Conservation (phyloP, 371 early-diverging fungal species). For the Capillidium rhysosporum region DNA sequence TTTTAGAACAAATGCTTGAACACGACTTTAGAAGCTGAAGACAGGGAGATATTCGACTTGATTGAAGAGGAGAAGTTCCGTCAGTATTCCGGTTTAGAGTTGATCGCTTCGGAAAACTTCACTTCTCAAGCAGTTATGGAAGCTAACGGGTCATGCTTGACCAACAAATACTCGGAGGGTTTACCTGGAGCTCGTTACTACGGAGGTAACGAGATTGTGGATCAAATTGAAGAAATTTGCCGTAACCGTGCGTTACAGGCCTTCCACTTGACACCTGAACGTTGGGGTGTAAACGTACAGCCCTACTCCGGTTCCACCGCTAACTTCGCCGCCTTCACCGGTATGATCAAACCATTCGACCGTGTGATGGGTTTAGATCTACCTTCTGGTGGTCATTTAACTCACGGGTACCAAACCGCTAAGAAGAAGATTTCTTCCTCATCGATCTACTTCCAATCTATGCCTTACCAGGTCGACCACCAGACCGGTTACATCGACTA, state of each 20-base stretch:
- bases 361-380: slow-evolving; percentile 97
- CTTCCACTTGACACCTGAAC: slow-evolving; percentile 65
- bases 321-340: slow-evolving; percentile 93
- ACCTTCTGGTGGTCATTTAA: slow-evolving; percentile 98
- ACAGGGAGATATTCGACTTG: slow-evolving; percentile 87
- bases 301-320: slow-evolving; percentile 92
- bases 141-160: slow-evolving; percentile 92
- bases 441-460: slow-evolving; percentile 92
- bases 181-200: slow-evolving; percentile 97
- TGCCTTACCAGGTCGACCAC: slow-evolving; percentile 90
- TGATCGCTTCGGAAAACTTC: slow-evolving; percentile 99
- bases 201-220: slow-evolving; percentile 98
- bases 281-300: slow-evolving; percentile 99
- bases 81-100: slow-evolving; percentile 78
- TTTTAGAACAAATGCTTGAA: slow-evolving; percentile 17
- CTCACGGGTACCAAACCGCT: slow-evolving; percentile 97
- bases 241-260: slow-evolving; percentile 90
- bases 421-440: slow-evolving; percentile 95
- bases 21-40: slow-evolving; percentile 39
- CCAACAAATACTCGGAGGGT: slow-evolving; percentile 99
- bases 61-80: slow-evolving; percentile 92
- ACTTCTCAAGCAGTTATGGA: slow-evolving; percentile 94
- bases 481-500: slow-evolving; percentile 89
- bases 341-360: slow-evolving; percentile 90
- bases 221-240: slow-evolving; percentile 87